phyloP scores from a whole-genome alignment of 176 grass and related monocot species.

The Chloris gayana region DNA sequence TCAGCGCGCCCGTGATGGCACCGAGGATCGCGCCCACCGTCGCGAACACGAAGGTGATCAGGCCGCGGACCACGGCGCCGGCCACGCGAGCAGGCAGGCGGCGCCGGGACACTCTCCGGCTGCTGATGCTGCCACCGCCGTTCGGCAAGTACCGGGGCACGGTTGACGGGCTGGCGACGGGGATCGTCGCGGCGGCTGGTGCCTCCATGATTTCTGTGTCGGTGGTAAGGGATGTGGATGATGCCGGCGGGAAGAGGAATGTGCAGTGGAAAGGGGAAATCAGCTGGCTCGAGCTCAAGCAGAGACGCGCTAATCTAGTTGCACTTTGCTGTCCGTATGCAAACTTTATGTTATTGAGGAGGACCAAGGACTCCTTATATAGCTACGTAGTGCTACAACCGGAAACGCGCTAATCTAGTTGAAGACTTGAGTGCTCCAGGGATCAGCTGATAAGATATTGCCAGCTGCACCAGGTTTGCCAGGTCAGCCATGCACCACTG shows the following conservation, averaged over 20 bases:
- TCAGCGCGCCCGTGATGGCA: conserved; percentile 72
- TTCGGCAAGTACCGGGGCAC: not conserved
- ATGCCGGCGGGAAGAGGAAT: not conserved
- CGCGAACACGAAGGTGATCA: conserved; percentile 75
- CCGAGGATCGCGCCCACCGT: conserved; percentile 64
- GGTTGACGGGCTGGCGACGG: not conserved
- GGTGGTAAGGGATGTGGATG: not conserved
- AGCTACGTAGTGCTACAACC: not conserved
- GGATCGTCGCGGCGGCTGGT: not conserved
- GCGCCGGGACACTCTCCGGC: not conserved
- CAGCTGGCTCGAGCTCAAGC: not conserved
- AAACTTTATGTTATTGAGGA: not conserved
- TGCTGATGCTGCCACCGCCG: not conserved
- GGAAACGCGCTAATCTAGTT: conserved; percentile 20
- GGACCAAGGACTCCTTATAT: not conserved
- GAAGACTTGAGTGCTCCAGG: not conserved
- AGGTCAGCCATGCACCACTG: conserved; percentile 4
- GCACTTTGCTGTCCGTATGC: not conserved
- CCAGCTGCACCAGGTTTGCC: not conserved
- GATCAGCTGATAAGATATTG: not conserved
- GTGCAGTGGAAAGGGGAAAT: too few relatives aligned
- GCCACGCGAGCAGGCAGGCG: conserved; percentile 48
- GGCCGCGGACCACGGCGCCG: conserved; percentile 47
- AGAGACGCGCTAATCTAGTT: too few relatives aligned
- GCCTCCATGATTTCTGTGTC: conserved; percentile 21